phyloP scores from a whole-genome alignment of 352 stramenopile species.

The Pythium rishiriense region DNA sequence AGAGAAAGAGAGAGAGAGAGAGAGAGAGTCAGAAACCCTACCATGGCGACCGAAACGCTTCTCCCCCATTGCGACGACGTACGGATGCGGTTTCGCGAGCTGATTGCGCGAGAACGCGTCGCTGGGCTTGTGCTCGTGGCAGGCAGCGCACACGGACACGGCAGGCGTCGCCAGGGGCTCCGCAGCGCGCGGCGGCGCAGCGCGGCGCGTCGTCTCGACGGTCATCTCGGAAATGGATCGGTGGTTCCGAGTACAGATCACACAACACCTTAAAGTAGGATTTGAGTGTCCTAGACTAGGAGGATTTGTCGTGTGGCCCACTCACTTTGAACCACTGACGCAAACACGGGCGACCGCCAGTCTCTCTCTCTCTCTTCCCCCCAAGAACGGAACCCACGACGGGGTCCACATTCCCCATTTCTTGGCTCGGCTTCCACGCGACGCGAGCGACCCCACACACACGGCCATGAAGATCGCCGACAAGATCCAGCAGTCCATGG shows the following conservation, averaged over 20 bases:
- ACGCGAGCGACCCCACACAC: not conserved
- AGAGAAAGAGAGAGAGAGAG: constrained; percentile 12
- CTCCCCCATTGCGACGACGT: constrained; percentile 24
- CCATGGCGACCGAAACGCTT: not conserved
- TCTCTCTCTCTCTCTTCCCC: not conserved
- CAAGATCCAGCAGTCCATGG: constrained; percentile 55
- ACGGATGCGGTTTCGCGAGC: constrained; percentile 43
- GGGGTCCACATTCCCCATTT: too few species aligned
- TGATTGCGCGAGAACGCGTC: constrained; percentile 56
- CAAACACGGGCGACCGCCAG: constrained; percentile 9
- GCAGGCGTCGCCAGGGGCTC: constrained; percentile 4
- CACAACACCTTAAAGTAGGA: constrained; percentile 20
- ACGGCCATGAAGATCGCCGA: constrained; percentile 84
- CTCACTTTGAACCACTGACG: constrained; percentile 30
- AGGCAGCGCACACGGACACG: constrained; percentile 31
- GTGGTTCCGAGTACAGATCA: constrained; percentile 13
- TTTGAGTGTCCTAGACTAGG: not conserved
- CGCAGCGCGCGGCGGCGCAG: constrained; percentile 1
- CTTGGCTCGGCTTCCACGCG: not conserved
- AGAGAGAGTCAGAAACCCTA: constrained; percentile 10
- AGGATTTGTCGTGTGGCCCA: constrained; percentile 16
- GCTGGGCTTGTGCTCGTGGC: constrained; percentile 16
- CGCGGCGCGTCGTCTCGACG: not conserved
- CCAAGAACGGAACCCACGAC: too few species aligned
- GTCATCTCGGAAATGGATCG: too few species aligned